These are phyloP conservation scores for Ogataea nitratoaversa DNA, from an alignment of 805 yeast genomes.

Conservation along the genomic window DNA sequence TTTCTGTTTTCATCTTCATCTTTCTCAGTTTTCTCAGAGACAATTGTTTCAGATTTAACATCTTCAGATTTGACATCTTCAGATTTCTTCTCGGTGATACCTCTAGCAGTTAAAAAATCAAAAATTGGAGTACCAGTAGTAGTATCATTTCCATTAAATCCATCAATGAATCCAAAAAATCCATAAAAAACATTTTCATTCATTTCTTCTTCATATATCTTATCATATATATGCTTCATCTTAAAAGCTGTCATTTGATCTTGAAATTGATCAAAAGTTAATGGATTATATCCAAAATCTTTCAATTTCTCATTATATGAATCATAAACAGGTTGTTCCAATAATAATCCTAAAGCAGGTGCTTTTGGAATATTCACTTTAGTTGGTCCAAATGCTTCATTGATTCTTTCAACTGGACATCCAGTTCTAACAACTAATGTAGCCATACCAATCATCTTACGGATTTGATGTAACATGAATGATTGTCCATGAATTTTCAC, in stretches of 20 bases:
- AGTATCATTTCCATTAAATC: conserved; percentile 54
- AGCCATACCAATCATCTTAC: conserved; percentile 97
- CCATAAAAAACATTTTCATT: conserved; percentile 86
- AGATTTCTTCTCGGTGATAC: conserved; percentile 27
- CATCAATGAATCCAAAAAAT: conserved; percentile 86
- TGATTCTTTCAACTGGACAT: conserved; percentile 70
- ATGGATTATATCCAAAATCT: conserved; percentile 71
- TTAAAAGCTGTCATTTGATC: conserved; percentile 81
- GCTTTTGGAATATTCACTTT: conserved; percentile 94
- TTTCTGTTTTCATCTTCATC: background rate
- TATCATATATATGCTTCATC: conserved; percentile 83
- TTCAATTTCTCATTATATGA: conserved; percentile 70
- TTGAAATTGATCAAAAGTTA: conserved; percentile 64
- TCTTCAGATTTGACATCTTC: background rate
- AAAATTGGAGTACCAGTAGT: conserved; percentile 52
- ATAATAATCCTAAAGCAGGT: conserved; percentile 86
- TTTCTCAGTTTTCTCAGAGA: background rate
- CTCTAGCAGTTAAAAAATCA: conserved; percentile 52
- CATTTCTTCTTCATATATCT: conserved; percentile 85
- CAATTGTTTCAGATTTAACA: background rate
- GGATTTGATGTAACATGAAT: conserved; percentile 95
- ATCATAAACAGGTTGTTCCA: conserved; percentile 90
- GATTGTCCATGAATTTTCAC: conserved; percentile 97
- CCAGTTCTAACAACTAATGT: conserved; percentile 81
- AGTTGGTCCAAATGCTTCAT: conserved; percentile 67